Evolutionary conservation across 805 yeast species (phyloP).

Genomic region (Saitoella complicata): DNA sequence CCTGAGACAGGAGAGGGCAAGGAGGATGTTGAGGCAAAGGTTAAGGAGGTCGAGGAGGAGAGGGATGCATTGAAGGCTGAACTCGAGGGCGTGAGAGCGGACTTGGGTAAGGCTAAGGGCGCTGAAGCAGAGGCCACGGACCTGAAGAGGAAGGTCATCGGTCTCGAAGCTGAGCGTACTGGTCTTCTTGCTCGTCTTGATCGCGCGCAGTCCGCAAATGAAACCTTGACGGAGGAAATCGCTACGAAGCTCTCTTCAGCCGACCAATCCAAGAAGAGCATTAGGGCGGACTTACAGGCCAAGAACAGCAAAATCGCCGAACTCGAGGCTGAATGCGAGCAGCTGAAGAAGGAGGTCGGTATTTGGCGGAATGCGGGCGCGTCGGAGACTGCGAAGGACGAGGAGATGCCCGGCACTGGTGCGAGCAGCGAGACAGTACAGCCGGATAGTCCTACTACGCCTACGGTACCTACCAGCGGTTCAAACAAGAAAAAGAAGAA

Average conservation of each 20-base stretch:
- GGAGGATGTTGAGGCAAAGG: not conserved
- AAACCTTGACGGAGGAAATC: not conserved
- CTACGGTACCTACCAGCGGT: not conserved
- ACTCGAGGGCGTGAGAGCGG: too few relatives aligned
- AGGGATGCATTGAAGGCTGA: too few relatives aligned
- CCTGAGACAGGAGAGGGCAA: not conserved
- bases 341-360: too few relatives aligned
- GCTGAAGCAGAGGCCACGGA: too few relatives aligned
- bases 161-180: not conserved
- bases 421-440: too few relatives aligned
- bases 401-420: too few relatives aligned
- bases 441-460: too few relatives aligned
- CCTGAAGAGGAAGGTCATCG: not conserved
- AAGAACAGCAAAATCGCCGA: not conserved
- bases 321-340: not conserved
- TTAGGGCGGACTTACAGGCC: not conserved
- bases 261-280: not conserved
- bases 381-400: too few relatives aligned
- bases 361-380: too few relatives aligned
- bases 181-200: not conserved
- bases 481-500: slow-evolving; percentile 19
- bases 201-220: not conserved
- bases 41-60: too few relatives aligned
- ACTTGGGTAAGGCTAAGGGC: too few relatives aligned
- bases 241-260: not conserved